Percentiles rank a stretch among this genome's conserved stretches.
Conservation (phyloP, 352 stramenopile species). For the Lagenidium sp. region DNA sequence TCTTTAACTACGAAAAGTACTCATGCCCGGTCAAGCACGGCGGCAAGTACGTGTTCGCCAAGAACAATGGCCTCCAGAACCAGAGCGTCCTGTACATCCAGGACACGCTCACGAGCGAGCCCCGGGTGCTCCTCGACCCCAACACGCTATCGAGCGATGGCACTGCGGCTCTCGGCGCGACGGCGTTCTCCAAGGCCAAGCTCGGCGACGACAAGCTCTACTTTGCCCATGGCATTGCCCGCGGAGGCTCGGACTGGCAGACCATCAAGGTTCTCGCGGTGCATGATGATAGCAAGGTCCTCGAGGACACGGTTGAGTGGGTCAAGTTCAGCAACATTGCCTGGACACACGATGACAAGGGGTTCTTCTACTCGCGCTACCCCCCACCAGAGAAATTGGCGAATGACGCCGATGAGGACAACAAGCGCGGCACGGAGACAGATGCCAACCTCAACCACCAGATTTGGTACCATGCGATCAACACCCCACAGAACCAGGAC, state of each 20-base stretch:
- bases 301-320: conserved; percentile 79
- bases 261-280: conserved; percentile 81
- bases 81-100: conserved; percentile 86
- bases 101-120: conserved; percentile 45
- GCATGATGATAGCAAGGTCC: conserved; percentile 48
- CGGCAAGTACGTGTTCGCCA: conserved; percentile 76
- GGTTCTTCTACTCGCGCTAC: conserved; percentile 85
- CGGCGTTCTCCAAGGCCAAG: conserved; percentile 69
- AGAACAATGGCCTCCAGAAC: conserved; percentile 86
- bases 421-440: conserved; percentile 71
- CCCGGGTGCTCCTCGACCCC: conserved; percentile 72
- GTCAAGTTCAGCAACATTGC: conserved; percentile 83
- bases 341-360: conserved; percentile 77
- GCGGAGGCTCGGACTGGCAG: conserved; percentile 81
- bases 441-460: conserved; percentile 73
- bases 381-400: conserved; percentile 52
- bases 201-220: conserved; percentile 54
- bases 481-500: conserved; percentile 63
- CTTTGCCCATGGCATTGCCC: conserved; percentile 77
- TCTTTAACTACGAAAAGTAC: conserved; percentile 89
- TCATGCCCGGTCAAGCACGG: conserved; percentile 65
- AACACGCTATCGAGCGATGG: conserved; percentile 68
- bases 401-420: conserved; percentile 24
- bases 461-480: conserved; percentile 71
- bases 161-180: conserved; percentile 55